Evolutionary conservation across 164 flowering plant genomes (phyloP), one percentile per base, ranked within the genome.

Genomic region (Stephania yunnanensis): DNA sequence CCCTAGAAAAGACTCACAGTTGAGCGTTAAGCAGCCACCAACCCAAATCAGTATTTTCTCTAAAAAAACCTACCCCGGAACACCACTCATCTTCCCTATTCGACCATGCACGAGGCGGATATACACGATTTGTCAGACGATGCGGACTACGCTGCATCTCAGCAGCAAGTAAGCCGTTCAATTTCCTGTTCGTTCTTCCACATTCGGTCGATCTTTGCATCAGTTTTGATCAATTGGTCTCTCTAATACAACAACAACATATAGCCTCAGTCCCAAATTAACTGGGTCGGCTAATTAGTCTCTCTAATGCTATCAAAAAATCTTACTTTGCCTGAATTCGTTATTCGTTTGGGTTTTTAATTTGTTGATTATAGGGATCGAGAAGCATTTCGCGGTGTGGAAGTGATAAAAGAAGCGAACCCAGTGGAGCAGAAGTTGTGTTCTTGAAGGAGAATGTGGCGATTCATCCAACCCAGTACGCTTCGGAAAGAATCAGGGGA

Each of bases 131-230:
- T 96, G 46, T 91, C 99, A 52, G 99, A 96, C 83, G 99, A 96
- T 74, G 89, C 97, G 74, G 99, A 96, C 79, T 96, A 96, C 79
- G 97, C 94, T 25, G 98, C 92, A 4, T 92, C 97, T 65, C 97
- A 92, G 31, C 73, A 71, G 96, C 91, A 82, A 76, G 79, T 72
- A 61, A 72, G 68, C 50, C 30, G 29, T 30, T 25, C 48, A 46
- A 67, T 64, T 22, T 29, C 64, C 4, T 15, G 5, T 46, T 12
- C 65, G 42, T 36, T 36, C 42, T 36, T 48, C 71, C 22, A 19
- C 44, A 36, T 7, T 65, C 6, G 10, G 17, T 36, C 66, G 50
- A 42, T 19, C 19, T 58, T 15, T 66, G 2, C 7, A 4, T 15
- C 15, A 50, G 55, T 3, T 15, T 50, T 50, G 55, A 10, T 50